phyloP scores from a whole-genome alignment of 2,329 filamentous ascomycete species.

The Exophiala aquamarina region DNA sequence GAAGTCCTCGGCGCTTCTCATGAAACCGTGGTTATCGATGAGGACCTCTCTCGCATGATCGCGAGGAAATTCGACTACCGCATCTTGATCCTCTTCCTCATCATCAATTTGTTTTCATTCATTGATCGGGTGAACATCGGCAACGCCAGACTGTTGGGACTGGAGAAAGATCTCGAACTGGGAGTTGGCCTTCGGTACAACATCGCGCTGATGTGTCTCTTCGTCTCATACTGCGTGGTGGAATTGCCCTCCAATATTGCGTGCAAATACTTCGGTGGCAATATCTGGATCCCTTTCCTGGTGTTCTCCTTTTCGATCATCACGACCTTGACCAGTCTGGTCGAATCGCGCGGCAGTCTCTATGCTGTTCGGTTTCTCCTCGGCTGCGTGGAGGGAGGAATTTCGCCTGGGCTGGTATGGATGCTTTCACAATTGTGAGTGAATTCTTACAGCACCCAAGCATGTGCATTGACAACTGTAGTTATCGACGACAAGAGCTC shows the following conservation, averaged over 20 bases:
- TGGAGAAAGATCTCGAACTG: slow-evolving; percentile 38
- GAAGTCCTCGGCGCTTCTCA: not conserved
- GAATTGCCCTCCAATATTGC: slow-evolving; percentile 41
- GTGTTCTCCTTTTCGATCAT: not conserved
- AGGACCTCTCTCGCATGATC: slow-evolving; percentile 1
- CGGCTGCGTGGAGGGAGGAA: not conserved
- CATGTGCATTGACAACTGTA: not conserved
- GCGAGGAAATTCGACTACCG: slow-evolving; percentile 23
- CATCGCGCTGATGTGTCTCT: slow-evolving; percentile 41
- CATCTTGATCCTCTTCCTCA: slow-evolving; percentile 11
- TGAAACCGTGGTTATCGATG: slow-evolving; percentile 1
- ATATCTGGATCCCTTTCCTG: slow-evolving; percentile 47
- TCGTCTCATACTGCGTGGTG: slow-evolving; percentile 55
- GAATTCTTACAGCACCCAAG: not conserved
- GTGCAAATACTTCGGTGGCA: slow-evolving; percentile 48
- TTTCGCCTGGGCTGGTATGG: not conserved
- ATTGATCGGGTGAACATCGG: slow-evolving; percentile 46
- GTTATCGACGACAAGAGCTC: slow-evolving; percentile 3
- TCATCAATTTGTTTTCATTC: slow-evolving; percentile 59
- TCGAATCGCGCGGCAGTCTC: not conserved
- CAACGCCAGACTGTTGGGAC: slow-evolving; percentile 45
- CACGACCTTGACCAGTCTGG: not conserved
- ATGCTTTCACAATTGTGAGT: slow-evolving; percentile 2
- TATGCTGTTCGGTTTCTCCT: not conserved
- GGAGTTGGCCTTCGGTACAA: slow-evolving; percentile 1